Base-by-base conservation (phyloP, 1,284 basidiomycete genomes). In the Marasmius fiardii region DNA sequence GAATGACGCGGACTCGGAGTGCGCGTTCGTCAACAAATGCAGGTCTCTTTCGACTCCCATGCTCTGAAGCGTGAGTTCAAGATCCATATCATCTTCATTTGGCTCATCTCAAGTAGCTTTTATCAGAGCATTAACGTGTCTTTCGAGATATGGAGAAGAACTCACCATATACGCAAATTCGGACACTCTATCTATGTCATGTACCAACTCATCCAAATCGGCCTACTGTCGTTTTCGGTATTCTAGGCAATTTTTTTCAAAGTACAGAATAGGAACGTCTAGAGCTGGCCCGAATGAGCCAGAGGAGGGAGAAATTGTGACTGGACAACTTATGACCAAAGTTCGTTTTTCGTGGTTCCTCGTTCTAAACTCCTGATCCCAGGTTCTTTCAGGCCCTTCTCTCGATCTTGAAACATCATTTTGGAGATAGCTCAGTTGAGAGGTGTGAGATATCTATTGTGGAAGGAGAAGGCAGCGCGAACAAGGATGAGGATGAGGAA, bases 141-240 rank as follows among this genome's bases (percentile, higher is more conserved):
- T 92, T 47, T 85, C 89, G 37, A 83, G 80, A 71, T 92, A 90
- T 66, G 88, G 90, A 47, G 90, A 92, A 57, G 88, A 92, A 59
- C 72, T 92, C 49, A 77, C 80, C 31, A 77, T 93, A 44, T 78
- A 84, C 59, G 88, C 85, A 5, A 80, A 81, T 8, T 65, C 75
- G 0, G 83, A 87, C 31, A 71, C 72, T 23, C 67, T 92, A 23
- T 77, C 84, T 8, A 66, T 93, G 28, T 88, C 86, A 45, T 74
- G 85, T 1, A 89, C 88, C 23, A 92, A 91, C 67, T 83, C 84
- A 1, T 85, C 90, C 6, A 81, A 86, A 64, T 88, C 90, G 26
- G 90, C 90, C 8, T 92, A 88, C 63, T 86, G 85, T 68, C 81
- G 86, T n/a, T 87, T 92, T 73, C 83, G 81, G 64, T 90, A 86